A percentile compares a stretch with the other conserved stretches of the same genome.
These are phyloP conservation scores for Macrotyloma uniflorum DNA, from an alignment of 306 rosid species.

Conservation along the genomic window DNA sequence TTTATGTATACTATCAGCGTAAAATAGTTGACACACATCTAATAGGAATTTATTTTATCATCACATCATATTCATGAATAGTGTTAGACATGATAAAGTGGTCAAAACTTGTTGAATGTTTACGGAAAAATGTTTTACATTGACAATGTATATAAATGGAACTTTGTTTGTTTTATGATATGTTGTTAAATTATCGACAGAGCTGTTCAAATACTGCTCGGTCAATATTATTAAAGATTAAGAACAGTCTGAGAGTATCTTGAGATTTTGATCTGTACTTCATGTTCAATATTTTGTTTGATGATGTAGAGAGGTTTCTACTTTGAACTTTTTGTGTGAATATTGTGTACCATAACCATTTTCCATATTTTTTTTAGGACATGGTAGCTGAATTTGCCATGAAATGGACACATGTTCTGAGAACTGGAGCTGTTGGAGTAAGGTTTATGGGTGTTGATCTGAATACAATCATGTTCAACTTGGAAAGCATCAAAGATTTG, in stretches of 20 bases:
- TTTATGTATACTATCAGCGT: no score
- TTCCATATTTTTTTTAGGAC: slow-evolving; percentile 56
- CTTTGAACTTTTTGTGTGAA: slow-evolving; percentile 16
- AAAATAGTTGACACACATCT: no score
- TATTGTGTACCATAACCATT: background rate
- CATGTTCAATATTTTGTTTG: slow-evolving; percentile 7
- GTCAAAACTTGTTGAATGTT: background rate
- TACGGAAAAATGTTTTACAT: background rate
- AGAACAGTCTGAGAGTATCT: background rate
- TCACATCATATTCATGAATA: background rate
- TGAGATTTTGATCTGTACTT: background rate
- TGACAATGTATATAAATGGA: background rate
- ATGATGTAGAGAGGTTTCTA: slow-evolving; percentile 24
- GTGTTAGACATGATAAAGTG: background rate
- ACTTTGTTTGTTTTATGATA: background rate
- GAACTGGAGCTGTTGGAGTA: slow-evolving; percentile 74
- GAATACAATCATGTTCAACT: slow-evolving; percentile 88
- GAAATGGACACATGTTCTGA: slow-evolving; percentile 85
- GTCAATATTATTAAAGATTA: background rate
- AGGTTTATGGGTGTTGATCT: slow-evolving; percentile 80
- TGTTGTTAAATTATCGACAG: background rate
- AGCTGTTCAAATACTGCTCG: background rate
- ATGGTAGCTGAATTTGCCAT: slow-evolving; percentile 71
- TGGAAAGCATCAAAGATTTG: slow-evolving; percentile 70
- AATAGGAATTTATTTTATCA: no score